Conservation (phyloP, 2,329 filamentous ascomycete species). For the Colletotrichum sublineola region DNA sequence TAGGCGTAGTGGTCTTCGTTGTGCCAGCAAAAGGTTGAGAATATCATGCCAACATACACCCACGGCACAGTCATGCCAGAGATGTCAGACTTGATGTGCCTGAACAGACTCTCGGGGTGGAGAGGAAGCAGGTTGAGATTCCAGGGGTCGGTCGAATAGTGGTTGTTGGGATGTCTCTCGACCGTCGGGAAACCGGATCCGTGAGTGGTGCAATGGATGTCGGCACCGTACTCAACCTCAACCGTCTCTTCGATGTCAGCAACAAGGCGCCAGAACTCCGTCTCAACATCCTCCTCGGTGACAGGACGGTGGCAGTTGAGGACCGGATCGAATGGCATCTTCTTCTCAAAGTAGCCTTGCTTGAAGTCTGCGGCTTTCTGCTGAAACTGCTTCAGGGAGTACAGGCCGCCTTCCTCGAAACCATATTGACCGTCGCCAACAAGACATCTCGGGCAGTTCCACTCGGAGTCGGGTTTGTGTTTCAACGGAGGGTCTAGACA, state of each 20-base stretch:
- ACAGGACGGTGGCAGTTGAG: conserved; percentile 85
- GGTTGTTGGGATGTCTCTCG: conserved; percentile 88
- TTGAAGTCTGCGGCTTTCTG: conserved; percentile 97
- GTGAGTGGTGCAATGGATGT: conserved; percentile 98
- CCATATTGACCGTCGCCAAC: conserved; percentile 97
- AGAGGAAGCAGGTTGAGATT: conserved; percentile 95
- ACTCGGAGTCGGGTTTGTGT: conserved; percentile 84
- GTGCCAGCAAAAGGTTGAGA: conserved; percentile 99
- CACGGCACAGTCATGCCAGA: conserved; percentile 99
- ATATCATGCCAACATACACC: conserved; percentile 99
- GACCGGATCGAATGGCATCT: conserved; percentile 88
- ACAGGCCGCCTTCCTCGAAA: conserved; percentile 95
- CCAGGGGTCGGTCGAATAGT: conserved; percentile 92
- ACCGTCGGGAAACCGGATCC: conserved; percentile 97
- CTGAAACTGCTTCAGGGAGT: conserved; percentile 95
- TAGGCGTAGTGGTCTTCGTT: conserved; percentile 99
- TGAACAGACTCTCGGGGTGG: conserved; percentile 91
- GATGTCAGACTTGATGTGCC: conserved; percentile 97
- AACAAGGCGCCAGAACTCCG: conserved; percentile 96
- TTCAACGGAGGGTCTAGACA: conserved; percentile 91
- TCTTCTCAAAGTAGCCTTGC: conserved; percentile 90
- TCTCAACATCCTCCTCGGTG: conserved; percentile 94
- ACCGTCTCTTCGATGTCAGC: conserved; percentile 95
- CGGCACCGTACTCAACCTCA: conserved; percentile 97
- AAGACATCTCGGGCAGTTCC: conserved; percentile 95